Base-by-base conservation (phyloP, 306 rosid genomes). In the Fagus crenata region DNA sequence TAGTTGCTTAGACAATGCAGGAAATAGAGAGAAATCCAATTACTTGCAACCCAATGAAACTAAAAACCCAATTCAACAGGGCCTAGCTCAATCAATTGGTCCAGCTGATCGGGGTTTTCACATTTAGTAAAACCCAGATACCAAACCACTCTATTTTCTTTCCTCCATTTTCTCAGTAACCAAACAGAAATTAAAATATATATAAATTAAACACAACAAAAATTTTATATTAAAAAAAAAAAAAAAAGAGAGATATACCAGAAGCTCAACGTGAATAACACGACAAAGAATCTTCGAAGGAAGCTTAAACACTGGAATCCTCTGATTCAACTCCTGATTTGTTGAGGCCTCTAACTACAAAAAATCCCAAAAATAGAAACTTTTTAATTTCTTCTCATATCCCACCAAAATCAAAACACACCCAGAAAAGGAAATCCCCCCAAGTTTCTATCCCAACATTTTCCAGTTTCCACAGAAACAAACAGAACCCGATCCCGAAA, bases 281-380 rank as follows among this genome's bases (percentile, higher is more conserved):
- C 70, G 83, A 75, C 99, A 95, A 33, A 92, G 96, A 85, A 95
- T 90, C 92, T 95, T 90, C 1, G 97, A 67, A 72, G 91, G 86
- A 76, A 95, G 97, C 58, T 90, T 88, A 85, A 92, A 86, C 72
- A 83, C 18, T 54, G 97, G 97, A 75, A 84, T 90, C 81, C 77
- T 88, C 86, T 95, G 97, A 86, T 86, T 89, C 69, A 89, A 69
- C 83, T 89, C 97, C 77, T 88, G 91, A 87, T 92, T 89, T 49
- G 98, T 87, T 1, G 98, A 95, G 6, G 93, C 97, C 78, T 95
- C 97, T 73, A 94, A 83, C 98, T 94, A 76, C 73, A 84, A 28
- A 69, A 17, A 22, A 39, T 33, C 43, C 71, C n/a, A 61, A 76
- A 4, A 72, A 64, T 2, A 78, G n/a, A 37, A 58, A 59, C 63